A percentile compares a stretch with the other conserved stretches of the same genome.
These are phyloP conservation scores for Botrytis deweyae DNA, from an alignment of 2,329 filamentous ascomycete species.

Conservation along the genomic window DNA sequence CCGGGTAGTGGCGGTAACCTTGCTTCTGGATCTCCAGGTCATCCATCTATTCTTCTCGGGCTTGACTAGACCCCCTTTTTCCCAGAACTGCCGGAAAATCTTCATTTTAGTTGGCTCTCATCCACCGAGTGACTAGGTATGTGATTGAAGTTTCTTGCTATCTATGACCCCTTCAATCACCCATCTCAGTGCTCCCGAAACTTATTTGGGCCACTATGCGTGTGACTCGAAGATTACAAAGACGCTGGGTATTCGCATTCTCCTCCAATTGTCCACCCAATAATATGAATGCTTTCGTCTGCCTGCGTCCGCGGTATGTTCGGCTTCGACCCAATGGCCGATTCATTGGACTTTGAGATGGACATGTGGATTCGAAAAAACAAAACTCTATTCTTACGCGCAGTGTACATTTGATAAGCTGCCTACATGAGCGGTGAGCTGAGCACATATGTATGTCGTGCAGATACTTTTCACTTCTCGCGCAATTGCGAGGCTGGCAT, in stretches of 20 bases:
- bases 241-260: neutral
- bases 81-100: neutral
- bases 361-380: neutral
- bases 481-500: neutral
- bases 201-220: slow-evolving; percentile 3
- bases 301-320: neutral
- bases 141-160: neutral
- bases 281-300: neutral
- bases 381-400: neutral
- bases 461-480: neutral
- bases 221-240: slow-evolving; percentile 1
- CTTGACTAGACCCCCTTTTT: neutral
- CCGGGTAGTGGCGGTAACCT: neutral
- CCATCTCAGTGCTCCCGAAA: slow-evolving; percentile 1
- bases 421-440: neutral
- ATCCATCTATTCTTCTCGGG: neutral
- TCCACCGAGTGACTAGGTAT: neutral
- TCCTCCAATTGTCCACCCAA: neutral
- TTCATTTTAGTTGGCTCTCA: neutral
- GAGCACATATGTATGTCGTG: neutral
- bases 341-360: neutral
- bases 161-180: neutral
- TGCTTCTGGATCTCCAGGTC: neutral
- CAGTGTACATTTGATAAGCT: neutral
- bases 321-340: neutral